Evolutionary conservation across 106 monocot species (phyloP), one percentile per base, ranked within the genome.

Genomic region (Hemerocallis citrina): DNA sequence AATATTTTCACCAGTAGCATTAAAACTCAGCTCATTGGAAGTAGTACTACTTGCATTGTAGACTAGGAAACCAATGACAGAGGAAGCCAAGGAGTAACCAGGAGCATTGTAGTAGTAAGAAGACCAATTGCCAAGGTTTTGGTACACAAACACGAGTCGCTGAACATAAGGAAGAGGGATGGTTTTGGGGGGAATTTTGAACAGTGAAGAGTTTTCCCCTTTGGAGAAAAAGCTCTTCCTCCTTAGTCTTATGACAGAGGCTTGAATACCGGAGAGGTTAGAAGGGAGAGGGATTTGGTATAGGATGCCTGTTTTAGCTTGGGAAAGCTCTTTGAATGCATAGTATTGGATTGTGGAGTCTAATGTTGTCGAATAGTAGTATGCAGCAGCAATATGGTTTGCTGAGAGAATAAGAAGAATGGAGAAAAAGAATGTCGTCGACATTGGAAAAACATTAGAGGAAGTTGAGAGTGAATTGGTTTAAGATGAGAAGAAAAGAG

Each of bases 221-320:
- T 47, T 11, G 55, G 39, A 45, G 62, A 66, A 67, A 8, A 75
- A 10, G 49, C 48, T 67, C 2, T 43, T 40, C 13, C 42, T 15
- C 19, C 75, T 35, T 7, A 80, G 16, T 6, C 70, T 45, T 17
- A 75, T 17, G 41, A 40, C 66, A 17, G 71, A 66, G 23, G 80
- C 80, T 23, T 12, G 39, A 40, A 71, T n/a, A 41, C 71, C 66
- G 25, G 67, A 63, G 47, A 72, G 41, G 30, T 4, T 7, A 28
- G 71, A 2, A 22, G 79, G 74, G 34, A 70, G 43, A 36, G 72
- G 63, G 1, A 81, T 62, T 14, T 49, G 13, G 34, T 46, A 63
- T 0, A 36, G 32, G 9, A 66, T 44, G 0, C 75, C 75, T 0
- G 75, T 62, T 37, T 71, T 66, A 7, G 17, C 7, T 5, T 8